Conservation (phyloP, 352 stramenopile species). For the Globisporangium paroecandrum region DNA sequence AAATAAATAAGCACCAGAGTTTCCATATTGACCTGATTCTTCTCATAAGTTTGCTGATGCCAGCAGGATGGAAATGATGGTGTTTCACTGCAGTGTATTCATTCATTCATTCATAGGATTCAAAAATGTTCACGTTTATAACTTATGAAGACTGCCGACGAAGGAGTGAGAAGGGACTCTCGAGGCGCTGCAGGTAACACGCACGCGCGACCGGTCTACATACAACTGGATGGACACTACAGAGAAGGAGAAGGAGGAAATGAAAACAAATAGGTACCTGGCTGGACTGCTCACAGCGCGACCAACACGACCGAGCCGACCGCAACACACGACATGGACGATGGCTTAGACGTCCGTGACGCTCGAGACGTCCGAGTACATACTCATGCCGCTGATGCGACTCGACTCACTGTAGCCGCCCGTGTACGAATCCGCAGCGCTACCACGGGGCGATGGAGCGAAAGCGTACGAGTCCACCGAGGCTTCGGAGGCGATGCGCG, state of each 20-base stretch:
- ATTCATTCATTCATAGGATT: neutral
- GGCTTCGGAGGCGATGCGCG: constrained; percentile 54
- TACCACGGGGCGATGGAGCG: constrained; percentile 46
- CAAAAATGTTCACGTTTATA: constrained; percentile 19
- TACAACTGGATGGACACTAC: constrained; percentile 9
- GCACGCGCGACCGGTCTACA: constrained; percentile 6
- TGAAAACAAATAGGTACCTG: constrained; percentile 6
- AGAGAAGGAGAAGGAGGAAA: neutral
- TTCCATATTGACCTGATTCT: neutral
- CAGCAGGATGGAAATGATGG: neutral
- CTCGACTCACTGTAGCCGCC: constrained; percentile 49
- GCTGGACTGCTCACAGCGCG: neutral
- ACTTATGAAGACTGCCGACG: constrained; percentile 16
- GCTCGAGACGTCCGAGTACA: constrained; percentile 25
- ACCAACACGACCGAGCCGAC: neutral
- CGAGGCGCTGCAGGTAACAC: constrained; percentile 2
- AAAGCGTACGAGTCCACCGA: constrained; percentile 77
- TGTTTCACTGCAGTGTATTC: neutral
- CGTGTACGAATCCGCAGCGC: constrained; percentile 60
- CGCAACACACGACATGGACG: neutral
- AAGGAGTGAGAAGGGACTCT: neutral
- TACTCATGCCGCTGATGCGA: constrained; percentile 62
- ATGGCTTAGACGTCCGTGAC: constrained; percentile 2
- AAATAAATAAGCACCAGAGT: constrained; percentile 16
- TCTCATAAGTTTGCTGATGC: neutral